Base-by-base conservation (phyloP, 768 basidiomycete species). In the Tephrocybe sp. region DNA sequence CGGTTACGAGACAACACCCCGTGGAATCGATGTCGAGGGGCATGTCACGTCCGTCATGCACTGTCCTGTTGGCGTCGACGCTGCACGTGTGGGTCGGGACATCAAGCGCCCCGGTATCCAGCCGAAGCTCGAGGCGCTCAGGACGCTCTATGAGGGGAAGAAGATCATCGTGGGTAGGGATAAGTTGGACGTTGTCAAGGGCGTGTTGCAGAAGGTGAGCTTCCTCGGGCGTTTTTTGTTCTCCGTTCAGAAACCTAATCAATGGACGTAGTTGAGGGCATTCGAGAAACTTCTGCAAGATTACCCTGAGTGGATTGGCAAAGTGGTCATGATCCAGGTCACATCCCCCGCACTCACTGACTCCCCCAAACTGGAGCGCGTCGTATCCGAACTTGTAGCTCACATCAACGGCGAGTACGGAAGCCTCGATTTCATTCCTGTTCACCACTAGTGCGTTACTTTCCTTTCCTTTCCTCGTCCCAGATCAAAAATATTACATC, bases 151-250 rank as follows among this genome's bases (percentile, higher is more conserved):
- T 67, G 86, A 92, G 58, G 92, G 90, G 56, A 98, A 98, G 80
- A 98, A 98, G 79, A 98, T 99, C 63, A 94, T 99, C 50, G 90
- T 98, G 11, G 96, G 93, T 15, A 80, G 96, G 7, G 96, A 99
- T 70, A 99, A 99, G 74, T 79, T 98, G 36, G 96, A 98, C 62
- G 91, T 94, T n/a, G 94, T 97, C 61, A 98, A 98, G 73, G 96
- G 96, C 38, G 91, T 99, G 20, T 72, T 98, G 57, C 95, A 98
- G 73, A 99, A 99, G 83, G 88, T 85, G 34, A n/a, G n/a, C n/a
- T n/a, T n/a, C 12, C 24, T 43, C 17, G 10, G 24, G 3, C 17
- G 12, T 34, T 12, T 6, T 23, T 24, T 36, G 3, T n/a, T n/a
- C n/a, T n/a, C n/a, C n/a, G n/a, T n/a, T n/a, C n/a, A n/a, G n/a